A percentile compares a stretch with the other conserved stretches of the same genome.
phyloP scores from a whole-genome alignment of 805 yeast genomes.

The Saccharomycopsis sp. region DNA sequence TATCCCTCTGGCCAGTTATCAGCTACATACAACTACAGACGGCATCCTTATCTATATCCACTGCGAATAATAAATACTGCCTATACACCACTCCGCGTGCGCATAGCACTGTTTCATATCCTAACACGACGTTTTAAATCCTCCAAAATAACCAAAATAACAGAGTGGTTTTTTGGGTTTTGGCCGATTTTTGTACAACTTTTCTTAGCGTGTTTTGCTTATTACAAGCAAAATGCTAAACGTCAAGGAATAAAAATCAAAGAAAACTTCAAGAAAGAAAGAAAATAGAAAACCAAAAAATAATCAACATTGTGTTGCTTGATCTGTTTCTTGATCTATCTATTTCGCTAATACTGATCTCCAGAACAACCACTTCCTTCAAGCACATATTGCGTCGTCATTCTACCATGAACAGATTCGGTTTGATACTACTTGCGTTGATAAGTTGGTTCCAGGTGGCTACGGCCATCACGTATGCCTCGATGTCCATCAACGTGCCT shows the following conservation, averaged over 20 bases:
- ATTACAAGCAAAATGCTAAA: not conserved
- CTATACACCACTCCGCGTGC: too few relatives aligned
- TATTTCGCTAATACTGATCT: not conserved
- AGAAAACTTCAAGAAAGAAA: not conserved
- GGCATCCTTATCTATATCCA: too few relatives aligned
- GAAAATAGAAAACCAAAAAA: not conserved
- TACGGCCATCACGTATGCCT: constrained; percentile 28
- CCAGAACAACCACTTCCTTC: too few relatives aligned
- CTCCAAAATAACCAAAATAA: not conserved
- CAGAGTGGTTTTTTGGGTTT: constrained; percentile 1
- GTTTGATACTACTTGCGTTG: not conserved
- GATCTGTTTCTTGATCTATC: too few relatives aligned
- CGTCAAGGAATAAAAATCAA: not conserved
- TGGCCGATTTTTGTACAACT: not conserved
- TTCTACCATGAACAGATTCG: not conserved
- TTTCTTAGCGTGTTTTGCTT: not conserved
- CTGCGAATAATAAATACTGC: too few relatives aligned
- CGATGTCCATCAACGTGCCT: constrained; percentile 32
- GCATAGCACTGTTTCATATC: not conserved
- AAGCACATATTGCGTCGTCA: too few relatives aligned
- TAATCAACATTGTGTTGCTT: not conserved
- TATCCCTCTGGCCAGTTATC: too few relatives aligned
- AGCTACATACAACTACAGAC: too few relatives aligned
- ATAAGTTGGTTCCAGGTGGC: constrained; percentile 1
- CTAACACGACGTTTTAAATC: not conserved